These are phyloP conservation scores for Fusarium sp. DNA, from an alignment of 2,329 filamentous ascomycete genomes.

Conservation along the genomic window DNA sequence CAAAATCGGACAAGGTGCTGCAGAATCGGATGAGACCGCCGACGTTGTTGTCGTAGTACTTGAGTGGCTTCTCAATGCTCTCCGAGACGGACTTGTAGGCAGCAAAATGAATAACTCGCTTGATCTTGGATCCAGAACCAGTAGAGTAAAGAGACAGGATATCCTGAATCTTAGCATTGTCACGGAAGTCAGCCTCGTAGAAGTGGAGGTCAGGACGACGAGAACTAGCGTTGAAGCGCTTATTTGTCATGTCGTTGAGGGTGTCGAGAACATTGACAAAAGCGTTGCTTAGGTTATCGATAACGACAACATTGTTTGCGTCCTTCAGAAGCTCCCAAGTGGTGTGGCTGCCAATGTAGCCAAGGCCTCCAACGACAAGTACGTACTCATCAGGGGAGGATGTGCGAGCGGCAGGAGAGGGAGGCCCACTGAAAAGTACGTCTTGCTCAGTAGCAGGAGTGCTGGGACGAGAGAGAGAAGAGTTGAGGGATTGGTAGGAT, in stretches of 20 bases:
- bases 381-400: neutral
- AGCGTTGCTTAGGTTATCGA: slow-evolving; percentile 10
- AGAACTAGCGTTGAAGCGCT: neutral
- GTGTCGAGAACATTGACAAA: neutral
- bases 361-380: slow-evolving; percentile 10
- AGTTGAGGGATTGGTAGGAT: neutral
- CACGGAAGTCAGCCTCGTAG: slow-evolving; percentile 12
- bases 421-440: neutral
- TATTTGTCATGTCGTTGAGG: slow-evolving; percentile 8
- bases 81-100: slow-evolving; percentile 75
- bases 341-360: slow-evolving; percentile 15
- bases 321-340: slow-evolving; percentile 5
- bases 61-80: slow-evolving; percentile 68
- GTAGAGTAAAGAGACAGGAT: neutral
- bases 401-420: neutral
- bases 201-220: slow-evolving; percentile 6
- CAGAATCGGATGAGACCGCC: slow-evolving; percentile 66
- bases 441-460: slow-evolving; percentile 1
- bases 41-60: slow-evolving; percentile 77
- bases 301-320: neutral
- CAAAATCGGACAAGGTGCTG: slow-evolving; percentile 55
- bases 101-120: slow-evolving; percentile 74
- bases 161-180: neutral
- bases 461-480: neutral
- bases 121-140: neutral